Percentiles rank a stretch among this genome's conserved stretches.
These are phyloP conservation scores for Platismatia glauca DNA, from an alignment of 495 filamentous ascomycete genomes.

Conservation along the genomic window DNA sequence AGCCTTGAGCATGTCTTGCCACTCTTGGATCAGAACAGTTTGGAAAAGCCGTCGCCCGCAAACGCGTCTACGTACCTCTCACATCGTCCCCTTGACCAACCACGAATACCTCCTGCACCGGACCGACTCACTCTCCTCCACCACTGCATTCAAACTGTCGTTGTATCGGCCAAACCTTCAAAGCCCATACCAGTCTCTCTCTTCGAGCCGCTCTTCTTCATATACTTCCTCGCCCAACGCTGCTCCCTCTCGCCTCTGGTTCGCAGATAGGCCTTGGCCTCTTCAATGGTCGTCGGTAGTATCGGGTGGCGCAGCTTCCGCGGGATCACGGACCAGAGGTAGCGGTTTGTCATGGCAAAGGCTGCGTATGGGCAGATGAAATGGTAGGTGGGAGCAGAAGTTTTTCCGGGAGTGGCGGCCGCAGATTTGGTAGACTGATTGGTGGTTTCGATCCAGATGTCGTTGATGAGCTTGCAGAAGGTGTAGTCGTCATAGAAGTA, in stretches of 20 bases:
- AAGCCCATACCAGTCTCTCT: too few species aligned
- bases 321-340: not conserved
- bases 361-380: conserved; percentile 1
- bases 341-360: not conserved
- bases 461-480: not conserved
- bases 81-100: too few species aligned
- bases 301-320: not conserved
- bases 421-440: too few species aligned
- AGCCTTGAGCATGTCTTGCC: too few species aligned
- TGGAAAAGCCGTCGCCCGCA: too few species aligned
- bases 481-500: not conserved
- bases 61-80: too few species aligned
- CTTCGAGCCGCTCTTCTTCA: conserved; percentile 52
- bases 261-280: not conserved
- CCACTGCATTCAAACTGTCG: too few species aligned
- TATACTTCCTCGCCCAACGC: not conserved
- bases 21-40: too few species aligned
- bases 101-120: too few species aligned
- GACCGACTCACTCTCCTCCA: too few species aligned
- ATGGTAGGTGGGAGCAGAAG: not conserved
- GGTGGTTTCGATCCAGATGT: not conserved
- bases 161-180: too few species aligned
- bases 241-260: not conserved
- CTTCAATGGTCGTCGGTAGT: not conserved
- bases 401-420: not conserved